These are phyloP conservation scores for Phytophthora aleatoria DNA, from an alignment of 352 stramenopile species.

Conservation along the genomic window DNA sequence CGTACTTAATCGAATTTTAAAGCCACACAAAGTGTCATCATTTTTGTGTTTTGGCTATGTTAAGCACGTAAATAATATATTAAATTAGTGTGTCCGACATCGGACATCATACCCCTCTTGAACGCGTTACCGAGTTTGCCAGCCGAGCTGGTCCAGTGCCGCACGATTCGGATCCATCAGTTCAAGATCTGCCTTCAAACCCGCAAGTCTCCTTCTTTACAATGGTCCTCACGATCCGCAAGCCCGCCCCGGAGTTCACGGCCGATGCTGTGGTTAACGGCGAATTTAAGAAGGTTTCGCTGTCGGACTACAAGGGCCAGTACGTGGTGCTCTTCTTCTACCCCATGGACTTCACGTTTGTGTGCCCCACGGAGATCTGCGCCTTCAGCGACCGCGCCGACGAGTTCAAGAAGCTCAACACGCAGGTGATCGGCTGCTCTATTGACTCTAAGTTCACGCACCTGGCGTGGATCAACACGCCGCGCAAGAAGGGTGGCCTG, in stretches of 20 bases:
- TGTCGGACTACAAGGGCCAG: constrained; percentile 89
- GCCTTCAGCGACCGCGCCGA: constrained; percentile 84
- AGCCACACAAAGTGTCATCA: background rate
- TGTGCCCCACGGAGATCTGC: constrained; percentile 92
- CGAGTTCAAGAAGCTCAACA: constrained; percentile 83
- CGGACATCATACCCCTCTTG: constrained; percentile 9
- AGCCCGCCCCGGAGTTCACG: constrained; percentile 77
- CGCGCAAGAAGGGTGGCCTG: constrained; percentile 89
- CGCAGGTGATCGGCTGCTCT: constrained; percentile 74
- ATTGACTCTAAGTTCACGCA: constrained; percentile 91
- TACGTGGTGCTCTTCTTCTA: constrained; percentile 94
- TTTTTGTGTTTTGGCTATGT: background rate
- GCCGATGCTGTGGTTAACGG: constrained; percentile 80
- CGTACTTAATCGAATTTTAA: constrained; percentile 1
- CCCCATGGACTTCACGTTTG: constrained; percentile 92
- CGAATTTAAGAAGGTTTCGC: constrained; percentile 83
- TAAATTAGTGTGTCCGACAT: constrained; percentile 19
- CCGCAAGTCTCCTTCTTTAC: constrained; percentile 2
- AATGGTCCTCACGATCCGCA: constrained; percentile 74
- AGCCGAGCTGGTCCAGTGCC: background rate
- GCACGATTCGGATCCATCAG: constrained; percentile 12
- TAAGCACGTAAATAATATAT: background rate
- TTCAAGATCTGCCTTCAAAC: constrained; percentile 13
- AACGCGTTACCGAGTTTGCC: constrained; percentile 12
- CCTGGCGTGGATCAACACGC: constrained; percentile 90